These are phyloP conservation scores for Malassezia psittaci DNA, from an alignment of 1,284 basidiomycete genomes.

Conservation along the genomic window DNA sequence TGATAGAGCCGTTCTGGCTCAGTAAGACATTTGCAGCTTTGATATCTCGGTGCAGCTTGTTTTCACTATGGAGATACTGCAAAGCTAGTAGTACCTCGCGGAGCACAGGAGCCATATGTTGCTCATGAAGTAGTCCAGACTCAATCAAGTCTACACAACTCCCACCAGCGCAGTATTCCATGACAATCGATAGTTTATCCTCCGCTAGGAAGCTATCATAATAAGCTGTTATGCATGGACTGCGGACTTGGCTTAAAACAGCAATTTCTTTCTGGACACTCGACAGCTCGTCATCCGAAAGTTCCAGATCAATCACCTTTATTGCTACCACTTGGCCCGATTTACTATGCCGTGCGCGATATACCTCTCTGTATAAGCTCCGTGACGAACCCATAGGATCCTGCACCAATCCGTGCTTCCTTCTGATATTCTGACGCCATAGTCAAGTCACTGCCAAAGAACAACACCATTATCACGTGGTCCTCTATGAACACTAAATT, in stretches of 20 bases:
- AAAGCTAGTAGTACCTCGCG: slow-evolving; percentile 93
- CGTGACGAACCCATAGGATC: slow-evolving; percentile 36
- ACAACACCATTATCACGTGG: neutral
- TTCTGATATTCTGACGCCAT: slow-evolving; percentile 60
- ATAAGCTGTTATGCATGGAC: slow-evolving; percentile 98
- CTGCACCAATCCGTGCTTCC: slow-evolving; percentile 71
- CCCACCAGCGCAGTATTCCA: slow-evolving; percentile 99
- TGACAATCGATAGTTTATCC: slow-evolving; percentile 93
- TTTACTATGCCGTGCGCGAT: slow-evolving; percentile 36
- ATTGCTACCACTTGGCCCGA: slow-evolving; percentile 63
- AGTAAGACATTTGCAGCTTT: slow-evolving; percentile 97
- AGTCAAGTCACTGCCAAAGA: neutral
- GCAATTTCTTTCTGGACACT: slow-evolving; percentile 90
- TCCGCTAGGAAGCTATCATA: slow-evolving; percentile 85
- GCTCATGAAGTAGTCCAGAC: slow-evolving; percentile 88
- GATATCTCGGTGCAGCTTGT: slow-evolving; percentile 96
- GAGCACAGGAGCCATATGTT: slow-evolving; percentile 88
- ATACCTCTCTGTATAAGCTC: slow-evolving; percentile 30
- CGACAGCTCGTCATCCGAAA: slow-evolving; percentile 93
- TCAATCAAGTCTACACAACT: slow-evolving; percentile 95
- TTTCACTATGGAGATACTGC: slow-evolving; percentile 80
- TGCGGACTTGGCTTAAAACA: slow-evolving; percentile 97
- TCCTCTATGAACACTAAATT: neutral
- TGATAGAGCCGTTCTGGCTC: slow-evolving; percentile 80
- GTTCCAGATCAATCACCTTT: slow-evolving; percentile 96